Base-by-base conservation (phyloP, 768 basidiomycete species). In the Paxillus ammoniavirescens region DNA sequence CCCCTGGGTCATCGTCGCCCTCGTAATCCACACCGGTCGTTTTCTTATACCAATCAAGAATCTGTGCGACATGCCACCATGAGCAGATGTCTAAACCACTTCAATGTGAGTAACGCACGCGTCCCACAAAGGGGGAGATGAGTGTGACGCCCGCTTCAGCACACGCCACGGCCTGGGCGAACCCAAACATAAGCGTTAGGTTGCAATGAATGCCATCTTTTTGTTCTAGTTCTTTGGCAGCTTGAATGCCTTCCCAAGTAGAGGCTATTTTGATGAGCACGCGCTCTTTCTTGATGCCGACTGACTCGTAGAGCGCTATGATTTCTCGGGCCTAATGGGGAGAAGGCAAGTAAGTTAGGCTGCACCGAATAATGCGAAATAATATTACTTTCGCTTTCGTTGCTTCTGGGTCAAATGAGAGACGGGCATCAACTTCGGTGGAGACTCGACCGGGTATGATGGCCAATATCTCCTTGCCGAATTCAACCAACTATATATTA, bases 1-100 rank as follows among this genome's bases (percentile, higher is more conserved):
- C 96, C 77, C 96, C 95, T 3, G 95, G 95, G 74, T 98, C 95
- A 42, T 87, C 82, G 60, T 92, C 91, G 52, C 91, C 93, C 54
- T 85, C 81, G 76, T 93, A 98, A 66, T 77, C 78, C 78, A 87
- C 86, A 51, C 91, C 92, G 51, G 88, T 84, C 66, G 73, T 65
- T 72, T 91, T 91, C 82, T 97, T 98, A 83, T 98, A 85, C 93
- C 94, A 98, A 76, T 98, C 96, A 64, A 98, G 89, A 69, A 97
- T 98, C 89, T 91, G 57, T 9, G 30, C 10, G 14, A 35, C 3
- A 40, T 28, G 44, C 14, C 2, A 28, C 28, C 17, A 28, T 21
- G 1, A 35, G 14, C 37, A n/a, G 10, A 10, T 26, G 21, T 10
- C 21, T 33, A 12, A 4, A 2, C 5, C 86, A 68, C 48, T 23